phyloP scores from a whole-genome alignment of 805 yeast genomes.

The Komagataella phaffii region DNA sequence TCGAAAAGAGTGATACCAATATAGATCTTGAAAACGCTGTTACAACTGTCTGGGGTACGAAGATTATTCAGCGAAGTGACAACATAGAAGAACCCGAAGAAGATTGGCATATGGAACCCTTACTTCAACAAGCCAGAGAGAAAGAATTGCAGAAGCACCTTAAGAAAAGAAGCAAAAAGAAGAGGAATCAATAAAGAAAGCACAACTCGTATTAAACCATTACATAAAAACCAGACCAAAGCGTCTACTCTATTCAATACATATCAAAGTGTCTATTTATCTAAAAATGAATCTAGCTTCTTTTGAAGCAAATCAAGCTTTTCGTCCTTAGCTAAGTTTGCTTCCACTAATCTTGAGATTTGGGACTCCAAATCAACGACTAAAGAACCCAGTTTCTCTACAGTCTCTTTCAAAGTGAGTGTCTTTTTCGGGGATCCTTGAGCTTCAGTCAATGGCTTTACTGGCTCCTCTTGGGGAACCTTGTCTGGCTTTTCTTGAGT shows the following conservation, averaged over 20 bases:
- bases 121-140: constrained; percentile 38
- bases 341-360: constrained; percentile 32
- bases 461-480: constrained; percentile 5
- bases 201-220: not conserved
- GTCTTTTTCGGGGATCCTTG: constrained; percentile 7
- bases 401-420: constrained; percentile 57
- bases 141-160: constrained; percentile 20
- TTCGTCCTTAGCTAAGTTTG: constrained; percentile 54
- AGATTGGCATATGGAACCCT: constrained; percentile 24
- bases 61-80: constrained; percentile 26
- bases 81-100: constrained; percentile 33
- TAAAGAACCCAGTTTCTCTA: constrained; percentile 48
- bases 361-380: constrained; percentile 46
- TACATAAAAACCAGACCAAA: not conserved
- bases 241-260: not conserved
- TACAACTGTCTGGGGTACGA: constrained; percentile 73
- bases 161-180: constrained; percentile 32
- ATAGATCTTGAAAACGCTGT: constrained; percentile 7
- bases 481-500: not conserved
- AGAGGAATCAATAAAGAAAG: constrained; percentile 15
- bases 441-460: constrained; percentile 2
- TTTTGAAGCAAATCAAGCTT: constrained; percentile 43
- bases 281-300: constrained; percentile 42
- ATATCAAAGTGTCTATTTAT: constrained; percentile 15
- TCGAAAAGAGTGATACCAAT: constrained; percentile 3